A percentile compares a stretch with the other conserved stretches of the same genome.
phyloP scores from a whole-genome alignment of 192 early-diverging fungal species.

The Rhizophagus prolifer region DNA sequence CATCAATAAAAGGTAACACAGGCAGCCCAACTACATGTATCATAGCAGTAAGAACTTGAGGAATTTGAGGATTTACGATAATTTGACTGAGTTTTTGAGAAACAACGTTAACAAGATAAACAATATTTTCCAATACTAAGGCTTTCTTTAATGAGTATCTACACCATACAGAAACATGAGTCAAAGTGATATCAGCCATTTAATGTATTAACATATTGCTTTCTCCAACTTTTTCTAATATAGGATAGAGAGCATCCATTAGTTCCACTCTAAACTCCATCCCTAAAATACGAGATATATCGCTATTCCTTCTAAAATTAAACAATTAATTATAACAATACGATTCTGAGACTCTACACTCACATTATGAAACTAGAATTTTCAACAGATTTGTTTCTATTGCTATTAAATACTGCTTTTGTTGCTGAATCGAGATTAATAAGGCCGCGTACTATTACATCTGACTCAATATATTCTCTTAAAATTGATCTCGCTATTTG shows the following conservation, averaged over 20 bases:
- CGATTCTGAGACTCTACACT: slow-evolving; percentile 3
- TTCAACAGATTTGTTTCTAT: background rate
- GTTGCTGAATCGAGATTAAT: background rate
- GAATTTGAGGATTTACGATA: slow-evolving; percentile 44
- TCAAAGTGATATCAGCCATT: slow-evolving; percentile 39
- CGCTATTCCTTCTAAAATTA: slow-evolving; percentile 19
- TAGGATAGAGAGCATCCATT: slow-evolving; percentile 40
- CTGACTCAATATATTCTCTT: slow-evolving; percentile 27
- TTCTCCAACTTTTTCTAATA: slow-evolving; percentile 38
- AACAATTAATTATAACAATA: slow-evolving; percentile 16
- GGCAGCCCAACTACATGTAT: slow-evolving; percentile 46
- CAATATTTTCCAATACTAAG: slow-evolving; percentile 43
- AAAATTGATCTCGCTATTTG: slow-evolving; percentile 27
- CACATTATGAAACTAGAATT: background rate
- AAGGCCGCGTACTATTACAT: background rate
- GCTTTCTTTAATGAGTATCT: slow-evolving; percentile 27
- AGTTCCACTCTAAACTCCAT: slow-evolving; percentile 33
- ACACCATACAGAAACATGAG: slow-evolving; percentile 35
- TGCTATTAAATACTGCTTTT: background rate
- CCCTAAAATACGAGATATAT: slow-evolving; percentile 13
- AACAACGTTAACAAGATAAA: slow-evolving; percentile 45
- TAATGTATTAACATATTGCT: slow-evolving; percentile 33
- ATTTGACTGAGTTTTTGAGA: slow-evolving; percentile 31
- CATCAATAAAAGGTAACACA: slow-evolving; percentile 48
- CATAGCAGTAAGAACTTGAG: slow-evolving; percentile 50